These are phyloP conservation scores for Russula lepida DNA, from an alignment of 768 basidiomycete species.

Conservation along the genomic window DNA sequence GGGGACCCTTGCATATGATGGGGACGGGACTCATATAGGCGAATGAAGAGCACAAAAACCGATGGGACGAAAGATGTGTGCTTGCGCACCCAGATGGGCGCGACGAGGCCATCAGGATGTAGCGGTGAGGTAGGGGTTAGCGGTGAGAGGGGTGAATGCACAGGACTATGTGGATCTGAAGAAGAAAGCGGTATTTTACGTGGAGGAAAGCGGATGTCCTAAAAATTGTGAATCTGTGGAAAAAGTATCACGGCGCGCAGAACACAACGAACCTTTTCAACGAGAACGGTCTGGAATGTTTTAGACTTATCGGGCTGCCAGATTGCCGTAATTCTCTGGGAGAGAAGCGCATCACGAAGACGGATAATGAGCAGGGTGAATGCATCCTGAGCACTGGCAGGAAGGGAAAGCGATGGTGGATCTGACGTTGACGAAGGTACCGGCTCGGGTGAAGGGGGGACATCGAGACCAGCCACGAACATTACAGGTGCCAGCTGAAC, in stretches of 20 bases:
- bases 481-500: slow-evolving; percentile 87
- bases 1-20: slow-evolving; percentile 39
- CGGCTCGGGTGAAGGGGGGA: slow-evolving; percentile 16
- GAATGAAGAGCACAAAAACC: slow-evolving; percentile 87
- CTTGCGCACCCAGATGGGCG: slow-evolving; percentile 97
- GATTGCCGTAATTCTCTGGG: slow-evolving; percentile 54
- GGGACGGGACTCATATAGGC: slow-evolving; percentile 62
- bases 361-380: slow-evolving; percentile 52
- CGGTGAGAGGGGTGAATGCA: slow-evolving; percentile 92
- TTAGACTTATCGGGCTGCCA: slow-evolving; percentile 68
- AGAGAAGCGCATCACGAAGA: slow-evolving; percentile 59
- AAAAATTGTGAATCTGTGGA: not conserved
- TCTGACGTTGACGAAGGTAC: slow-evolving; percentile 21
- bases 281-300: slow-evolving; percentile 75
- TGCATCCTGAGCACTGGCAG: slow-evolving; percentile 47
- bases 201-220: slow-evolving; percentile 78
- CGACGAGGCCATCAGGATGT: slow-evolving; percentile 91
- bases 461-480: slow-evolving; percentile 84
- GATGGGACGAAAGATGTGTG: slow-evolving; percentile 87
- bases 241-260: not conserved
- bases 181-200: slow-evolving; percentile 60
- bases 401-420: slow-evolving; percentile 24
- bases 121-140: slow-evolving; percentile 81
- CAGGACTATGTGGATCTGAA: slow-evolving; percentile 38
- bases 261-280: slow-evolving; percentile 51